Evolutionary conservation across 805 yeast genomes (phyloP).

Genomic region (Saccharomycopsis lassenensis): DNA sequence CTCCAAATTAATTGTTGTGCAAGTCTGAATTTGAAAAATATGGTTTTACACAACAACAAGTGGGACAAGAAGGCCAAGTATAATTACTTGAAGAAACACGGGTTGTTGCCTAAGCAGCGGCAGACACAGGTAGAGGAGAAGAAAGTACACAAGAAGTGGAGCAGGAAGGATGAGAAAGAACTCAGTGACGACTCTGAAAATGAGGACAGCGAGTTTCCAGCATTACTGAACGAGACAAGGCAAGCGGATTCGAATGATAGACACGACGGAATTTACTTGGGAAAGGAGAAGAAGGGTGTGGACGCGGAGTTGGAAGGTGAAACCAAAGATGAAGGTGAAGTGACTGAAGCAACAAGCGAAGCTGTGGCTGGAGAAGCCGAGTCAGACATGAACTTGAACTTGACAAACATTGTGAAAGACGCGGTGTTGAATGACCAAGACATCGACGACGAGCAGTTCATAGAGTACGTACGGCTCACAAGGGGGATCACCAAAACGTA

Average conservation of each 20-base stretch:
- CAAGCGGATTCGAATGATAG: too few species aligned
- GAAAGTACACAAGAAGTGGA: not conserved
- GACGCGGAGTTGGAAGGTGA: not conserved
- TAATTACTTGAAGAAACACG: slow-evolving; percentile 34
- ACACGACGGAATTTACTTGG: too few species aligned
- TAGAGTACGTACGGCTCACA: slow-evolving; percentile 11
- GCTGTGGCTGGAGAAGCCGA: not conserved
- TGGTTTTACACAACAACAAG: slow-evolving; percentile 44
- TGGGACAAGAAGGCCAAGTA: slow-evolving; percentile 39
- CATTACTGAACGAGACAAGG: not conserved
- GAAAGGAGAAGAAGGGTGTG: not conserved
- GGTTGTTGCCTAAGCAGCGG: slow-evolving; percentile 18
- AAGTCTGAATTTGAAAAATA: slow-evolving; percentile 16
- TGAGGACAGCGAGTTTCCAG: not conserved
- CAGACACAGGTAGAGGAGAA: not conserved
- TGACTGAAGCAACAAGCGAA: not conserved
- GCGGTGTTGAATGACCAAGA: slow-evolving; percentile 1
- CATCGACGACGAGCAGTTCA: slow-evolving; percentile 22
- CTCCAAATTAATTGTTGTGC: not conserved
- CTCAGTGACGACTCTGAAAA: not conserved
- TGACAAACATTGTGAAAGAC: not conserved
- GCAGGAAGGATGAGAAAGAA: not conserved
- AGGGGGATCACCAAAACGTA: too few species aligned
- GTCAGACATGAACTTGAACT: not conserved
- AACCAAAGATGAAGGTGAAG: slow-evolving; percentile 1